Evolutionary conservation across 75 land plant species (phyloP), one percentile per base, ranked within the genome.

Genomic region (Sequoiadendron giganteum): DNA sequence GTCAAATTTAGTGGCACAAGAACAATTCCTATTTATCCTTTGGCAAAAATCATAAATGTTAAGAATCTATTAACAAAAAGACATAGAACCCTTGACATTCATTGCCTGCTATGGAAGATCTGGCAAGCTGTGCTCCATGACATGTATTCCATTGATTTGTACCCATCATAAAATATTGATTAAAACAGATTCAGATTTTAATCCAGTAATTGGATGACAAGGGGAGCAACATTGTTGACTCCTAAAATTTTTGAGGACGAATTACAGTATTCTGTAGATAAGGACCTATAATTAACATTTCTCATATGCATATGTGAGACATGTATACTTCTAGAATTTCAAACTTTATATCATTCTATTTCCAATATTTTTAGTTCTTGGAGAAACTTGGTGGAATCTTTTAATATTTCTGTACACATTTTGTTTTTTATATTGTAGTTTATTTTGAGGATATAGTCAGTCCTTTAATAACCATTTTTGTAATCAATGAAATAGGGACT

Each of bases 401-500:
- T 47, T 47, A 47, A 43, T 47, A 28, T 82, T 43, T 82, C 48
- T 43, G n/a, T 82, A 5, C 54, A 28, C n/a, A 45, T 42, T 21
- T 42, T 42, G 45, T 5, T 79, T 21, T 78, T 7, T 79, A n/a
- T 47, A 11, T n/a, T 82, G 10, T n/a, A 28, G 84, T 11, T 82
- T 0, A 45, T 47, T 47, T 11, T 47, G 84, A 47, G 48, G 84
- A 34, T 45, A 47, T 47, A 28, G 3, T 28, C 34, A 82, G 30
- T 82, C 32, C 54, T 82, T 82, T n/a, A 11, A 3, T 47, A 82
- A 82, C 84, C 14, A n/a, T 21, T 25, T 82, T 47, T 89, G 34
- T 89, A 54, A 75, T 55, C 34, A 85, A 82, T 82, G 84, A 82
- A 82, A 75, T 91, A 97, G 99, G 99, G 99, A 61, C 91, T 98